Evolutionary conservation across 1,139 yeast genomes (phyloP).

Genomic region (Citeromyces hawaiiensis): DNA sequence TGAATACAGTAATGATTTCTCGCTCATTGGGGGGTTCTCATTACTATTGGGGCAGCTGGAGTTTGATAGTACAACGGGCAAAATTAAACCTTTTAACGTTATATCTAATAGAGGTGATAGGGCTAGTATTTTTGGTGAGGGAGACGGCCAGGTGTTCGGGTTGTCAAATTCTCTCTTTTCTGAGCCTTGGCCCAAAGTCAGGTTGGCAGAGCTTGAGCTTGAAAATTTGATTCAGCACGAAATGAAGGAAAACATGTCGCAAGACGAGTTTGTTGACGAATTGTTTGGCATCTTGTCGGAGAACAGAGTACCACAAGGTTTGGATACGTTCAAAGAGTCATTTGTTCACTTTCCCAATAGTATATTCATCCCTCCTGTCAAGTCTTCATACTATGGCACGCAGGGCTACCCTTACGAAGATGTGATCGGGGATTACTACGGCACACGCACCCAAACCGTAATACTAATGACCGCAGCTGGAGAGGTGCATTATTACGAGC

Average conservation of each 20-base stretch:
- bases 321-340: slow-evolving; percentile 10
- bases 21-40: slow-evolving; percentile 71
- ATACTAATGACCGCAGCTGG: slow-evolving; percentile 44
- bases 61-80: slow-evolving; percentile 11
- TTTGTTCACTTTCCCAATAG: slow-evolving; percentile 39
- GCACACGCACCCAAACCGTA: slow-evolving; percentile 84
- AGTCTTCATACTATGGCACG: slow-evolving; percentile 5
- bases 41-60: slow-evolving; percentile 54
- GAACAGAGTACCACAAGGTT: slow-evolving; percentile 19
- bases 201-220: slow-evolving; percentile 33
- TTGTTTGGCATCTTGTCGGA: slow-evolving; percentile 43
- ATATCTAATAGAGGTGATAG: slow-evolving; percentile 29
- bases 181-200: slow-evolving; percentile 66
- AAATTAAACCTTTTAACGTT: slow-evolving; percentile 27
- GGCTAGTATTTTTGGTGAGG: slow-evolving; percentile 18
- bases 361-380: slow-evolving; percentile 60
- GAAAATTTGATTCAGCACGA: slow-evolving; percentile 22
- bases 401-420: background rate
- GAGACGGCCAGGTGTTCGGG: slow-evolving; percentile 20
- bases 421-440: slow-evolving; percentile 36
- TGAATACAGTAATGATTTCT: slow-evolving; percentile 20
- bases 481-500: slow-evolving; percentile 28
- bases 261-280: slow-evolving; percentile 30
- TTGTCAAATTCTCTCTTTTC: slow-evolving; percentile 50
- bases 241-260: slow-evolving; percentile 14